Evolutionary conservation across 2,329 filamentous ascomycete genomes (phyloP), one percentile per base, ranked within the genome.

Genomic region (Beauveria rudraprayagi): DNA sequence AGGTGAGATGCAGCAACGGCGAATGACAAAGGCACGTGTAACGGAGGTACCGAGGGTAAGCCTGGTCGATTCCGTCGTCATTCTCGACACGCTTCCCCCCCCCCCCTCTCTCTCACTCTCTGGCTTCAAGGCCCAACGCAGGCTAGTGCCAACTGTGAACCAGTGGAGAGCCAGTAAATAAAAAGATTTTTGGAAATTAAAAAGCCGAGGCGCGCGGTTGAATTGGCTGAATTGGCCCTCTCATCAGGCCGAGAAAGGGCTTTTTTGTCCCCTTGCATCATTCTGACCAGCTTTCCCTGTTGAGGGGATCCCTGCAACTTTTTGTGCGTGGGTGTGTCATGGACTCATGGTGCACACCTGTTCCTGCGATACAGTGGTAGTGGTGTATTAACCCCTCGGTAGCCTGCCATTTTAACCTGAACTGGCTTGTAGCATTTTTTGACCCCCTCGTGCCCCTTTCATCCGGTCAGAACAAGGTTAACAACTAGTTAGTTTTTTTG

Each of bases 151-250:
- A 28, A 28, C 26, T 28, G 26, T 9, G 26, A 28, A 28, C 26
- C 26, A 40, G 28, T 26, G 19, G 44, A 57, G 44, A 41, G 54
- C 17, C 53, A 59, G 22, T 34, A 2, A 34, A 24, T 30, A 44
- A 7, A 58, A 50, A 34, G 30, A 34, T 34, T 34, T 34, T 34
- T 11, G 1, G 10, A 34, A 34, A 34, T 34, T 24, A 43, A 51
- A 34, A 44, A 52, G 47, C 56, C 56, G 56, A 59, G 56, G 47
- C 47, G 56, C 56, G 56, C 56, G 56, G 56, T 48, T 59, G 56
- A 59, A 30, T 5, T 22, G 22, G 22, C 22, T 22, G 22, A 22
- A 22, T 22, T 58, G 56, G 56, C 44, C 56, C 56, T 46, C 8
- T 9, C 56, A 51, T 9, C 56, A 51, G 34, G 22, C 19, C 37